Base-by-base conservation (phyloP, 805 yeast genomes). In the Candida mattraensis region DNA sequence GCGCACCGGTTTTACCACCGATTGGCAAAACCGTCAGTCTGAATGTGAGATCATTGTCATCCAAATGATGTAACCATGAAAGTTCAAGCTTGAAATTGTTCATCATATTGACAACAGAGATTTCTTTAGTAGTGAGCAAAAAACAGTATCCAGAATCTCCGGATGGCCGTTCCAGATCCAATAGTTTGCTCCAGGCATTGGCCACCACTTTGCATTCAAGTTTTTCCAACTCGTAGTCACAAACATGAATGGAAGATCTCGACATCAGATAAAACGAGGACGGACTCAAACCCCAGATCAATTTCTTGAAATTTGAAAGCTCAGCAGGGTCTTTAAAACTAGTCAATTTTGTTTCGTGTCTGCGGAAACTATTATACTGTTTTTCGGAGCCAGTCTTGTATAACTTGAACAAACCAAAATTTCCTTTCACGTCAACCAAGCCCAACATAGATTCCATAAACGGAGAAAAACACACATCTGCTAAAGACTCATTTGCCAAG, bases 41-140 rank as follows among this genome's bases (percentile, higher is more conserved):
- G 36, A 80, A 47, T 0, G 86, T 69, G 1, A 72, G 70, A 47
- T 86, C 95, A 1, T 54, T 44, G 6, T 72, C 66, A 27, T 71
- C 69, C 15, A 83, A 57, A 41, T 62, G 74, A 56, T 87, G 96
- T 42, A 80, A 82, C 89, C 94, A 84, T 0, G 89, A 73, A 1
- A 87, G 50, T 2, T 75, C 40, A 39, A 83, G 67, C 19, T 60
- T 60, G n/a, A 76, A 51, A 11, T 45, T 35, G 12, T 54, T 53
- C 3, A 47, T 30, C n/a, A n/a, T n/a, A 9, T 64, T 64, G 13
- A 81, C 47, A 69, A 88, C 63, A 0, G 77, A 70, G 6, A 88
- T 33, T 48, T 84, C 89, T 38, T 71, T 74, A 1, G 87, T 71
- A 0, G 95, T 85, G 18, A 87, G 59, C 5, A 84, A 48, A 25